Percentiles rank a stretch among this genome's conserved stretches.
Evolutionary conservation across 2,329 filamentous ascomycete genomes (phyloP).

Genomic region (Trichoderma asperellum): DNA sequence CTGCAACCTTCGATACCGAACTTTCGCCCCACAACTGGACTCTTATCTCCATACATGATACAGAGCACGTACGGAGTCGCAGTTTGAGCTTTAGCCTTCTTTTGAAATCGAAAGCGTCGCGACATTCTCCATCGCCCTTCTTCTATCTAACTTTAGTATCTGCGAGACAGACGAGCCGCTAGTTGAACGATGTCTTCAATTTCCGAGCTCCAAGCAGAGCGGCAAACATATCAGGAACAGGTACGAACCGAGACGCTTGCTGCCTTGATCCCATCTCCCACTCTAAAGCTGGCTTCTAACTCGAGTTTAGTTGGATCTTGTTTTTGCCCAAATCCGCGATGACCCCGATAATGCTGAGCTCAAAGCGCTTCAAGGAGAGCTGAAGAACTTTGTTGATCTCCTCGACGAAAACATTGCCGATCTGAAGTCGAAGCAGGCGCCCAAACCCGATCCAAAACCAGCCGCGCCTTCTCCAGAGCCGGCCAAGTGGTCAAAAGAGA

Average conservation of each 20-base stretch:
- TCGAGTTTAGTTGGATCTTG: conserved; percentile 69
- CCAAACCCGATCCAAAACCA: conserved; percentile 43
- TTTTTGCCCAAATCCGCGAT: conserved; percentile 74
- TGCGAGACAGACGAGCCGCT: neutral
- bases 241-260: conserved; percentile 41
- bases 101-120: neutral
- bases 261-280: neutral
- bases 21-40: neutral
- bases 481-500: conserved; percentile 79
- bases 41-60: neutral
- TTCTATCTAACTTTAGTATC: neutral
- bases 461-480: conserved; percentile 50
- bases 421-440: conserved; percentile 60
- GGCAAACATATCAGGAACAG: conserved; percentile 60
- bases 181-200: conserved; percentile 39
- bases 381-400: conserved; percentile 79
- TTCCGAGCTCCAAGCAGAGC: conserved; percentile 55
- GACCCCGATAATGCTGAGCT: conserved; percentile 82
- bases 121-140: neutral
- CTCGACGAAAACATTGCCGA: conserved; percentile 81
- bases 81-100: conserved; percentile 8
- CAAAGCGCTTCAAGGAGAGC: conserved; percentile 74
- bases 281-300: conserved; percentile 30
- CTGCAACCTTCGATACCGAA: neutral
- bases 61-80: neutral